Percentiles rank a stretch among this genome's conserved stretches.
phyloP scores from a whole-genome alignment of 495 filamentous ascomycete species.

The Aspergillus asperescens region DNA sequence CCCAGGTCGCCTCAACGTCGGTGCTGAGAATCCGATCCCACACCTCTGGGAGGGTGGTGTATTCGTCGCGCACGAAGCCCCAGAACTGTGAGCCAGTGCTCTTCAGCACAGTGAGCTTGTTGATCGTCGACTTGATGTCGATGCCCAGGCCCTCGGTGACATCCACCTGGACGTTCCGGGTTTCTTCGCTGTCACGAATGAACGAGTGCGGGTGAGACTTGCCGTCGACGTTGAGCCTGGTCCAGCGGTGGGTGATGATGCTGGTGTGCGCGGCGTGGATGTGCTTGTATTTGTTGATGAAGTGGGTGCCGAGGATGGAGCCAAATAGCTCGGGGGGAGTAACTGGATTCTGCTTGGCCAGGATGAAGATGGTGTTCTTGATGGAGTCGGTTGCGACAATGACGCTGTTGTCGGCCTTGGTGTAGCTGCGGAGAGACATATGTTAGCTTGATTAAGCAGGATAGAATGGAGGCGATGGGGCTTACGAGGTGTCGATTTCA shows the following conservation, averaged over 20 bases:
- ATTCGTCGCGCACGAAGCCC: slow-evolving; percentile 89
- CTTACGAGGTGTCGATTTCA: slow-evolving; percentile 82
- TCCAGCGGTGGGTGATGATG: slow-evolving; percentile 84
- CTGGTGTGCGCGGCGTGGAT: slow-evolving; percentile 77
- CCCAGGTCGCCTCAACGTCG: slow-evolving; percentile 80
- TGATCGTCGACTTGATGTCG: slow-evolving; percentile 63
- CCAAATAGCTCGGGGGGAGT: slow-evolving; percentile 91
- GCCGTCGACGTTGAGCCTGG: slow-evolving; percentile 80
- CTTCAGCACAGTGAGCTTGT: slow-evolving; percentile 83
- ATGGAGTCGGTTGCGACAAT: slow-evolving; percentile 96
- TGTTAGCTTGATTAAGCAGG: slow-evolving; percentile 4
- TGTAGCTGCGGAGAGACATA: slow-evolving; percentile 58
- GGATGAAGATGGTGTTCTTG: slow-evolving; percentile 96
- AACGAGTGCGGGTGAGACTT: slow-evolving; percentile 96
- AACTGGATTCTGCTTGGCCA: slow-evolving; percentile 88
- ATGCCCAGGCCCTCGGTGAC: slow-evolving; percentile 58
- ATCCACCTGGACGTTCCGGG: slow-evolving; percentile 52
- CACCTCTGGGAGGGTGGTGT: slow-evolving; percentile 81
- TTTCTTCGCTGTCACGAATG: slow-evolving; percentile 83
- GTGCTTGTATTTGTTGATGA: slow-evolving; percentile 79
- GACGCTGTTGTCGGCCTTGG: slow-evolving; percentile 87
- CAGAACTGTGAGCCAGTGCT: slow-evolving; percentile 96
- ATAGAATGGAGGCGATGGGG: slow-evolving; percentile 3
- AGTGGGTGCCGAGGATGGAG: slow-evolving; percentile 77
- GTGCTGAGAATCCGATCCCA: slow-evolving; percentile 95